Base-by-base conservation (phyloP, 2,329 filamentous ascomycete genomes). In the Lachnellula occidentalis region DNA sequence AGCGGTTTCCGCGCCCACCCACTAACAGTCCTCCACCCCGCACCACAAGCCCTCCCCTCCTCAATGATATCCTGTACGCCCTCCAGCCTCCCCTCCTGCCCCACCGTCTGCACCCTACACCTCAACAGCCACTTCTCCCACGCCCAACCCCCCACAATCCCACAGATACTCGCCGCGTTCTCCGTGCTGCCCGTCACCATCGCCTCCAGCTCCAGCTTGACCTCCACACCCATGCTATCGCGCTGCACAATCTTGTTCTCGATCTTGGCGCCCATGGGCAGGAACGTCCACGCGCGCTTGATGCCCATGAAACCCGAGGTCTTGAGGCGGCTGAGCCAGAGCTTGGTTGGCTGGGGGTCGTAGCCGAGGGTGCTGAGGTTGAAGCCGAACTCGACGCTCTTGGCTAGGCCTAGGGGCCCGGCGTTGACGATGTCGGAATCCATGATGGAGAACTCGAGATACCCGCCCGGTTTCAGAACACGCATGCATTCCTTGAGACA, bases 111-210 rank as follows among this genome's bases (percentile, higher is more conserved):
- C 73, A 86, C 81, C 74, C 94, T 88, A 65, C 92, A 80, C 67
- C 90, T 89, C 62, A 96, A 74, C 70, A 97, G 81, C 94, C 94
- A 99, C 70, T 90, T 88, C 79, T 99, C 94, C 92, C 92, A 99
- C 69, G 86, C 85, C 85, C 91, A 94, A 24, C 87, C 86, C 4
- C 90, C 94, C 1, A 92, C 83, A 41, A 97, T 74, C 19, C 92
- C 92, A 12, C 88, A 87, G 61, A 96, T 77, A 63, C 81, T 84
- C 1, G 89, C 88, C 14, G 86, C 82, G 67, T 85, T 82, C 48
- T 85, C 81, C 0, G 87, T 90, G 64, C 81, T 87, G 7, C 88
- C 88, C n/a, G 72, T 70, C 0, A 83, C 76, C 67, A 82, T 78
- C 17, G 85, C 84, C 58, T 89, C 84, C 61, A 83, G 76, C 61